A percentile compares a stretch with the other conserved stretches of the same genome.
Evolutionary conservation across 371 early-diverging fungal species (phyloP).

Genomic region (Chytridiales sp.): DNA sequence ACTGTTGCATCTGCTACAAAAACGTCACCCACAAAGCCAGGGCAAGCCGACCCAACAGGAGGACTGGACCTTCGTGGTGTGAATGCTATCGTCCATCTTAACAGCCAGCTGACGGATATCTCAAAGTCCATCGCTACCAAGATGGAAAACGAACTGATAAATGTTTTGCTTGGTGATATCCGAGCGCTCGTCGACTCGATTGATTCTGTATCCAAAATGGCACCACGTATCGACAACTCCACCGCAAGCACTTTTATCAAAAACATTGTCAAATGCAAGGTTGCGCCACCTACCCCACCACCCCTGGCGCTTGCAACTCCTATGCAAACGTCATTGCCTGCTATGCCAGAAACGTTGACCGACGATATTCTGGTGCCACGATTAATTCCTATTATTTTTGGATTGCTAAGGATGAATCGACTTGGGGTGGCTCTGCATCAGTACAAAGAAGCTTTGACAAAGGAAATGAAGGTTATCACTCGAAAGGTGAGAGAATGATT

Average conservation of each 20-base stretch:
- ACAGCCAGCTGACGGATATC: constrained; percentile 64
- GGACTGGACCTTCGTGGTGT: neutral
- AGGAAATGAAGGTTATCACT: constrained; percentile 71
- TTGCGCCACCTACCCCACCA: too few relatives aligned
- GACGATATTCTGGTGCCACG: constrained; percentile 56
- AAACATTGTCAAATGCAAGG: constrained; percentile 29
- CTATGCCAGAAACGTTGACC: too few relatives aligned
- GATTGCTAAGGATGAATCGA: constrained; percentile 71
- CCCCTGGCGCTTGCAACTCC: too few relatives aligned
- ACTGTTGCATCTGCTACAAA: too few relatives aligned
- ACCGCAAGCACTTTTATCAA: constrained; percentile 26
- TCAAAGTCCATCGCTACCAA: constrained; percentile 60
- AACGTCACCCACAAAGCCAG: too few relatives aligned
- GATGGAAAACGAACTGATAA: constrained; percentile 69
- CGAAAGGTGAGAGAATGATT: constrained; percentile 63
- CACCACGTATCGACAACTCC: constrained; percentile 19
- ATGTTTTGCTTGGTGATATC: constrained; percentile 59
- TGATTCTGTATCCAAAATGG: constrained; percentile 10
- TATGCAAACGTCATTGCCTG: too few relatives aligned
- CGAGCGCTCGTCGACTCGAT: constrained; percentile 12
- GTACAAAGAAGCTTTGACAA: constrained; percentile 69
- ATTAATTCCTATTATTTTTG: constrained; percentile 69
- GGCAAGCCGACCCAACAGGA: too few relatives aligned
- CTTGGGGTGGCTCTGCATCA: constrained; percentile 64
- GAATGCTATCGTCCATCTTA: constrained; percentile 50